Base-by-base conservation (phyloP, 1,284 basidiomycete genomes). In the Ganoderma lucidum region DNA sequence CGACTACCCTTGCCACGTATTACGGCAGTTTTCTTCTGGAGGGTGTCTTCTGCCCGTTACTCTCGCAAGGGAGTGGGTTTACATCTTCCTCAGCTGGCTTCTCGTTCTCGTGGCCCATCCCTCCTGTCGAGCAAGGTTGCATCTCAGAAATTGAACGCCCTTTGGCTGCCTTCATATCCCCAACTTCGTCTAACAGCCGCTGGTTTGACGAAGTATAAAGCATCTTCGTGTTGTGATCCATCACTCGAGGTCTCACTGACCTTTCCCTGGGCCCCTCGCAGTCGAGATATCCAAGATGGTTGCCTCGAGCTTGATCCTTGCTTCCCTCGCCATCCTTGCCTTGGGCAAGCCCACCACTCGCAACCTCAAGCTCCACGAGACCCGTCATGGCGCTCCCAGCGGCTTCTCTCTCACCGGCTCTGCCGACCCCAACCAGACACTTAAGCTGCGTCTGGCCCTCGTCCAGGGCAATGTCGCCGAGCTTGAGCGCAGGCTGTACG, bases 371-470 rank as follows among this genome's bases (percentile, higher is more conserved):
- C 48, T 81, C 55, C 80, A 80, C 70, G 80, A 81, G 73, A 51
- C 71, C 5, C 74, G 75, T 59, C 51, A 73, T 15, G 71, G 55
- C 30, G 59, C 73, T 28, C 81, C 81, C 3, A 67, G 59, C 15
- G 80, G 79, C 42, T 82, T 78, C 73, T 74, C 74, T 19, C 69
- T 76, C 59, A 59, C 62, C 17, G 78, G 76, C 42, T 63, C 78
- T 17, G 78, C 81, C 1, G 59, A 77, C 1, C 67, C 74, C 17
- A 73, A 77, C 56, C 67, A 74, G 32, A 70, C 69, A 12, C 74
- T 82, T 44, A 78, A 77, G 70, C 70, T 82, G 61, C 79, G 80
- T 30, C 74, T 83, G 30, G 81, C 79, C 19, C 78, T 83, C 64
- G 75, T 74, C 59, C 80, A 80, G 72, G 75, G 68, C 71, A 68